Base-by-base conservation (phyloP, 495 filamentous ascomycete genomes). In the Letharia columbiana region DNA sequence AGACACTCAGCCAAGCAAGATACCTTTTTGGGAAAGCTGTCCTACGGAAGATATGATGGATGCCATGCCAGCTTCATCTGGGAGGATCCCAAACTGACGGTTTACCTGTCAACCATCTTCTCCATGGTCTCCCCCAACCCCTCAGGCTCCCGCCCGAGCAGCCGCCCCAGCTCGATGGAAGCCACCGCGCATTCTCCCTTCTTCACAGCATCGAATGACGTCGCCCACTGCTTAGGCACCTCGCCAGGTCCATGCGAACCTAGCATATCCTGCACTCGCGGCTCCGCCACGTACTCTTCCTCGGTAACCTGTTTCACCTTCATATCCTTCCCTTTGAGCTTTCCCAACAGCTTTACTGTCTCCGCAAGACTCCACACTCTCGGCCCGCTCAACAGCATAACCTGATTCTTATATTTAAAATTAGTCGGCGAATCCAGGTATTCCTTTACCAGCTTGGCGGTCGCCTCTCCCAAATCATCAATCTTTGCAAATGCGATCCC, bases 401-500 rank as follows among this genome's bases (percentile, higher is more conserved):
- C 71, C 31, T 67, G 59, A 60, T 82, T 79, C 54, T 70, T 39
- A 52, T 74, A 78, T n/a, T 58, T 37, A 50, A 77, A 79, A 3
- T 66, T 54, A 2, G 64, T 35, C 11, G 56, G 28, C 23, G 50
- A 45, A 4, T 49, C 47, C 33, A 61, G 40, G 64, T 79, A 77
- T 23, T 63, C 44, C 7, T 66, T 67, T 42, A 82, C 75, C 39
- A 82, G 54, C n/a, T 73, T 75, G 0, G 79, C 80, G 11, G 74
- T 75, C 5, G 78, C 80, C 65, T 82, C 80, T 6, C 80, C 80
- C 9, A 81, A 71, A 50, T 84, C 80, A 40, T 83, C 80, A 12
- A 76, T 73, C 66, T 80, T 83, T 4, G 76, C 81, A 80, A 82
- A 84, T n/a, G 81, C 72, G 0, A 84, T 72, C 1, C 81, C 82